Conservation (phyloP, 2,329 filamentous ascomycete genomes). For the Alternaria infectoria region DNA sequence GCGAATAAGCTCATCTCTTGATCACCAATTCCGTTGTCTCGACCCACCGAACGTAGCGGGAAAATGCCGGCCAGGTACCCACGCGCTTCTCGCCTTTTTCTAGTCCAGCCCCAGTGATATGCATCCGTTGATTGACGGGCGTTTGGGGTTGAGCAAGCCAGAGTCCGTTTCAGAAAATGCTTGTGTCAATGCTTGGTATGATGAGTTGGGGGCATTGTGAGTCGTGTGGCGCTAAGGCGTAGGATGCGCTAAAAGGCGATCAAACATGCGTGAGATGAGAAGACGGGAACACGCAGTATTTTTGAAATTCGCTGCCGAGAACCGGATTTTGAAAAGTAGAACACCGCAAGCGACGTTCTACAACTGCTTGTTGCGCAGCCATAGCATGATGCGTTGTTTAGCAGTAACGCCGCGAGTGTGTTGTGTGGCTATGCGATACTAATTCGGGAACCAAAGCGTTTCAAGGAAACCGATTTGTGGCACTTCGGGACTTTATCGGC, state of each 20-base stretch:
- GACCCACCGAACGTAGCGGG: not conserved
- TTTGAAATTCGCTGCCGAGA: not conserved
- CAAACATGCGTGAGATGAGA: slow-evolving; percentile 43
- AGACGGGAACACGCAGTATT: slow-evolving; percentile 17
- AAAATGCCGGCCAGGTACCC: not conserved
- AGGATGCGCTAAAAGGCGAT: slow-evolving; percentile 35
- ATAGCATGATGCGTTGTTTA: not conserved
- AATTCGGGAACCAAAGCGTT: not conserved
- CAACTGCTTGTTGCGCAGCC: not conserved
- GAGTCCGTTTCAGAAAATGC: slow-evolving; percentile 16
- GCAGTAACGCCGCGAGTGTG: not conserved
- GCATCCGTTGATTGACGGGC: not conserved
- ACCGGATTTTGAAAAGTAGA: not conserved
- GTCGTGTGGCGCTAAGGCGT: slow-evolving; percentile 21
- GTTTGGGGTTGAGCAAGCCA: slow-evolving; percentile 11
- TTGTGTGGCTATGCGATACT: not conserved
- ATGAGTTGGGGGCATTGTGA: slow-evolving; percentile 6
- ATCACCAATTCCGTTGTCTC: slow-evolving; percentile 3
- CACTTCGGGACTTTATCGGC: slow-evolving; percentile 6
- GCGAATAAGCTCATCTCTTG: slow-evolving; percentile 26
- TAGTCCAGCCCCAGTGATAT: slow-evolving; percentile 6
- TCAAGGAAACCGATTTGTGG: not conserved
- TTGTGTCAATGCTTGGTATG: slow-evolving; percentile 22
- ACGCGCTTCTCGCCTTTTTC: slow-evolving; percentile 11
- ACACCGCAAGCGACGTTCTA: not conserved